phyloP scores from a whole-genome alignment of 2,329 filamentous ascomycete species.

The Penicillium corylophilum region DNA sequence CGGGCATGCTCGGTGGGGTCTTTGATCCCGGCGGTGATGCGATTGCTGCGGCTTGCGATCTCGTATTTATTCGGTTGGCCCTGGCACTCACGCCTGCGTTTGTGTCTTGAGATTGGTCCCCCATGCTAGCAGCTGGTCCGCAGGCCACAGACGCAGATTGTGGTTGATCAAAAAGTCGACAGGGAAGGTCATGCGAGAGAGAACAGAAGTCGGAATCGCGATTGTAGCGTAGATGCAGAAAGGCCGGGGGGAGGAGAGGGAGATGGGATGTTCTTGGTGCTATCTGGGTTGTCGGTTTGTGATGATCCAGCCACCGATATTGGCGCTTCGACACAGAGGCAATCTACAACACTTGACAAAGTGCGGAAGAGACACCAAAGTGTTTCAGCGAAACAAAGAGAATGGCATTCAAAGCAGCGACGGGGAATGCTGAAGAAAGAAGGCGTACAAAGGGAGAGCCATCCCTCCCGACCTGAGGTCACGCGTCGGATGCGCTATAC shows the following conservation, averaged over 20 bases:
- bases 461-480: constrained; percentile 29
- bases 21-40: constrained; percentile 58
- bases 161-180: constrained; percentile 3
- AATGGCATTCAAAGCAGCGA: constrained; percentile 10
- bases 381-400: constrained; percentile 10
- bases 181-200: constrained; percentile 13
- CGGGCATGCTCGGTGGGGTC: constrained; percentile 57
- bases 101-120: constrained; percentile 18
- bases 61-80: constrained; percentile 18
- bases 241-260: background rate
- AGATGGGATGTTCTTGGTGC: constrained; percentile 6
- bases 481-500: constrained; percentile 41
- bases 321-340: constrained; percentile 13
- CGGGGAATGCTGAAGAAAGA: constrained; percentile 5
- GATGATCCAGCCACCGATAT: constrained; percentile 4
- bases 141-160: constrained; percentile 14
- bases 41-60: constrained; percentile 33
- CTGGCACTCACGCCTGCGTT: constrained; percentile 19
- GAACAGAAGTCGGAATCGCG: background rate
- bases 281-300: constrained; percentile 8
- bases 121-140: constrained; percentile 19
- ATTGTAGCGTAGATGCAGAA: background rate
- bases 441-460: constrained; percentile 22
- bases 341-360: constrained; percentile 1
- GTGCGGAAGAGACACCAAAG: background rate